Percentiles rank a stretch among this genome's conserved stretches.
phyloP scores from a whole-genome alignment of 2,329 filamentous ascomycete genomes.

The Venturia carpophila region DNA sequence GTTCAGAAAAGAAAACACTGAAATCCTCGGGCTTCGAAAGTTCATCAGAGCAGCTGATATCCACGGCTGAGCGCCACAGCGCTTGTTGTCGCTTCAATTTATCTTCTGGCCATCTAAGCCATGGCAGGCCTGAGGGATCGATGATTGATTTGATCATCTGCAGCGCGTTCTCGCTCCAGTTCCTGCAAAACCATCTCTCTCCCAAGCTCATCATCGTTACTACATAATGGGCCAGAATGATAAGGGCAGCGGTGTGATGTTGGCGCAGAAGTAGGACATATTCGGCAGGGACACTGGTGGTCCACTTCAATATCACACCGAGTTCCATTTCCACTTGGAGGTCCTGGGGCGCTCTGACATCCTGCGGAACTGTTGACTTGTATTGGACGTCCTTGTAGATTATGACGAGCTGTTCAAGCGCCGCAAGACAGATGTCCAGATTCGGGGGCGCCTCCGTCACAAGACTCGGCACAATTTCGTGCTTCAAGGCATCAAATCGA shows the following conservation, averaged over 20 bases:
- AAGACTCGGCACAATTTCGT: constrained; percentile 1
- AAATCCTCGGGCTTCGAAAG: background rate
- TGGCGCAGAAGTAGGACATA: background rate
- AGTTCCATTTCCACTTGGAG: background rate
- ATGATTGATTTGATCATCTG: constrained; percentile 3
- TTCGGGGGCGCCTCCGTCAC: background rate
- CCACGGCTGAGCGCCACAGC: background rate
- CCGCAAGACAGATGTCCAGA: background rate
- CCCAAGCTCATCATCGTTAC: background rate
- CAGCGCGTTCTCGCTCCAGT: constrained; percentile 10
- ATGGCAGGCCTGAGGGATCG: background rate
- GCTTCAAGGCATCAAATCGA: constrained; percentile 1
- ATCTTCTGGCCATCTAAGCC: constrained; percentile 13
- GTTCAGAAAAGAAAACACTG: background rate
- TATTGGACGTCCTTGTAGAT: constrained; percentile 3
- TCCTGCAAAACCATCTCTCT: constrained; percentile 8
- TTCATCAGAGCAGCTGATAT: background rate
- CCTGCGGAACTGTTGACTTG: background rate
- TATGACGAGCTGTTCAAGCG: background rate
- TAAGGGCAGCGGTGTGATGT: constrained; percentile 7
- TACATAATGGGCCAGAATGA: constrained; percentile 13
- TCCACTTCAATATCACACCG: constrained; percentile 12
- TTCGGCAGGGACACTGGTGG: background rate
- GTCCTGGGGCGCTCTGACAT: background rate
- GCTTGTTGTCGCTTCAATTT: constrained; percentile 9